Base-by-base conservation (phyloP, 1,284 basidiomycete species). In the Inonotus obliquus region DNA sequence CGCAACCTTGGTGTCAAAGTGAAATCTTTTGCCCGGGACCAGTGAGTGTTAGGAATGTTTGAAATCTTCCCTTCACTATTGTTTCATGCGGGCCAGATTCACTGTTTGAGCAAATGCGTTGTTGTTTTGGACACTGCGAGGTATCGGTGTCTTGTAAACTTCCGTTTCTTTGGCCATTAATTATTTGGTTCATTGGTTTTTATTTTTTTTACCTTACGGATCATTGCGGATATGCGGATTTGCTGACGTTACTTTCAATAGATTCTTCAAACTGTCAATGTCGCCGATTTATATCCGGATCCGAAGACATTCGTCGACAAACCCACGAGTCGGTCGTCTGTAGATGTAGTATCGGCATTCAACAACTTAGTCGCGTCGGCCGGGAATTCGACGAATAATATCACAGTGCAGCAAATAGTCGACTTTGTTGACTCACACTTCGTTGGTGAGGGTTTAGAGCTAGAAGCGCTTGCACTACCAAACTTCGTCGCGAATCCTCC, bases 241-340 rank as follows among this genome's bases (percentile, higher is more conserved):
- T 41, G 9, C 27, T 53, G 9, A 47, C 21, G n/a, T 3, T 23
- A 29, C n/a, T 23, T 37, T 29, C 32, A 10, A 45, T 56, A 60
- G 89, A 70, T 95, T 5, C 77, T 96, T 35, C 92, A 95, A 81
- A 89, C 92, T 1, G 87, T 96, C 61, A 89, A 95, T 74, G 68
- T 96, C 49, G 87, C 93, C 0, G 72, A 81, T 29, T 76, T 92
- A 37, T 98, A 84, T 72, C 69, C 79, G 0, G 95, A 98, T 73
- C 87, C 87, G 57, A 97, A 97, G 75, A 94, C 91, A 0, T 91
- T 97, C 71, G 89, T 91, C 14, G 94, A 97, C 79, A 96, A 93
- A 79, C 94, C 92, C 0, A 95, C 93, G 0, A 79, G 76, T 68
- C 82, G 84, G 66, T 74, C 81, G 0, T 72, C 87, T 6, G 76